Percentiles rank a stretch among this genome's conserved stretches.
phyloP scores from a whole-genome alignment of 2,329 filamentous ascomycete species.

The Penicillium palitans region DNA sequence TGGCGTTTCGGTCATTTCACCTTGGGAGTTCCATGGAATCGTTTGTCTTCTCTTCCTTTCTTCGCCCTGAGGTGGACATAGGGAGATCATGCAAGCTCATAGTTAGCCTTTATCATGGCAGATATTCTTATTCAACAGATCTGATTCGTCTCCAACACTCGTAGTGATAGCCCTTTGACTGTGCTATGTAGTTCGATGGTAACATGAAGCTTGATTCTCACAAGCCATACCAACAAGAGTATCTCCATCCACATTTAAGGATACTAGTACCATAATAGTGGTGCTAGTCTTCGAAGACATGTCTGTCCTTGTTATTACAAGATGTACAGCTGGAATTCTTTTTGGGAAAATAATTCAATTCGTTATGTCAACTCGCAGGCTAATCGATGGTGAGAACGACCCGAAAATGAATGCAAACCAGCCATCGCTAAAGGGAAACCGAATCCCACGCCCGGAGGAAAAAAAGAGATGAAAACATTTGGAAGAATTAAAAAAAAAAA shows the following conservation, averaged over 20 bases:
- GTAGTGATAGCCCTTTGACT: background rate
- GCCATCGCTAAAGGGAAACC: background rate
- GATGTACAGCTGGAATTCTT: background rate
- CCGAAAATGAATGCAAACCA: background rate
- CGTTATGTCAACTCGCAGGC: background rate
- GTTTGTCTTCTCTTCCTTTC: background rate
- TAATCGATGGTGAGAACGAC: background rate
- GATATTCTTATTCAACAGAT: background rate
- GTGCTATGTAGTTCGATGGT: background rate
- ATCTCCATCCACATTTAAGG: too few species aligned
- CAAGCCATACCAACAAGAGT: background rate
- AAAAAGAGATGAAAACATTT: background rate
- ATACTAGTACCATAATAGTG: too few species aligned
- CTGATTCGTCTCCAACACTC: background rate
- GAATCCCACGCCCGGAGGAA: background rate
- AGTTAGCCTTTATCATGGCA: background rate
- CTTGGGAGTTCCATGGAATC: background rate
- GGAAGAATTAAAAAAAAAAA: background rate
- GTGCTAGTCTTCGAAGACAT: background rate
- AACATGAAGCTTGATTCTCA: too few species aligned
- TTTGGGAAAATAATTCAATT: background rate
- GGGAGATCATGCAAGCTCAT: background rate
- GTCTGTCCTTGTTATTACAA: background rate
- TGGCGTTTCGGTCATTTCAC: background rate
- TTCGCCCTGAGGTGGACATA: background rate